Evolutionary conservation across 2,329 filamentous ascomycete genomes (phyloP), one percentile per base, ranked within the genome.

Genomic region (Cladophialophora bantiana): DNA sequence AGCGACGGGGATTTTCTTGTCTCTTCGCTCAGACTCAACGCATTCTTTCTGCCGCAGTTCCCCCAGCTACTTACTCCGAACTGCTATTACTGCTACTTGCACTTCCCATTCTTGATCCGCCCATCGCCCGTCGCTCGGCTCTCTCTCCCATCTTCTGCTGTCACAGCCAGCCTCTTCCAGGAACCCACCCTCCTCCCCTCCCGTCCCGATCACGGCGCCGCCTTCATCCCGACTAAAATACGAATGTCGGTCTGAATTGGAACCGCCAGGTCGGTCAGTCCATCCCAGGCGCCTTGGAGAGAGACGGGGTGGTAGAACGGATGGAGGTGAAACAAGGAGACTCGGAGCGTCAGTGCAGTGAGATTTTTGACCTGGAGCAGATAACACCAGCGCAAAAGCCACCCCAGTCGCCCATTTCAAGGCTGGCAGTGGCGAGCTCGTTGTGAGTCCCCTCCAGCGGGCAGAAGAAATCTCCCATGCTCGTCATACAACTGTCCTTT

Each of bases 221-320:
- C n/a, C 40, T 48, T 31, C 31, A 56, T 26, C 20, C 57, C 26
- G 45, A 50, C 45, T 50, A 59, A 34, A 18, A 59, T 35, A 36
- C 32, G 48, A 15, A 35, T 58, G 55, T 45, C 36, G 55, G 55
- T 42, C 36, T n/a, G 55, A 9, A 32, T 26, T 26, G 45, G 45
- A 50, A 50, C 18, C 18, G 26, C 6, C 45, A 50, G 18, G 45
- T 50, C 26, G 45, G 45, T 26, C 45, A 12, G 26, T 12, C 45
- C 45, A 26, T 26, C 26, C 26, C 26, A 26, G 26, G 26, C 26
- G 26, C 26, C 26, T 26, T 26, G 26, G 26, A 26, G 26, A 26
- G 26, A 26, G 26, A 26, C 26, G 3, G 26, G 26, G 26, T 26
- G 18, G 45, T 2, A 26, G 45, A 50, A 50, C 20, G 45, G 26